phyloP scores from a whole-genome alignment of 805 yeast genomes.

The Metschnikowia henanensis region DNA sequence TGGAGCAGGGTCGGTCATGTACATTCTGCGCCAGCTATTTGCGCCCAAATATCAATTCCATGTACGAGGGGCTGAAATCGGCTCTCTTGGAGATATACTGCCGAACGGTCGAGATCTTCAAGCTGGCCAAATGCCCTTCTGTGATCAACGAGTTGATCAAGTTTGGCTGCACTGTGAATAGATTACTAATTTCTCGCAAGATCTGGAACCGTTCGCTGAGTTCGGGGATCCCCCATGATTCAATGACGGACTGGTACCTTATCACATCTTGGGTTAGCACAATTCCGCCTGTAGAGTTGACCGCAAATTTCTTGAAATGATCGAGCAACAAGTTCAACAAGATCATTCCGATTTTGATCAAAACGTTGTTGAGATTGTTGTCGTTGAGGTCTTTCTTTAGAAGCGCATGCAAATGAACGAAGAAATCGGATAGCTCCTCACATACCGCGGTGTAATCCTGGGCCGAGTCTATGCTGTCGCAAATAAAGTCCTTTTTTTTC shows the following conservation, averaged over 20 bases:
- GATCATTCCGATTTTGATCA: slow-evolving; percentile 57
- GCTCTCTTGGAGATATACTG: slow-evolving; percentile 68
- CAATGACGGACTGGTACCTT: slow-evolving; percentile 67
- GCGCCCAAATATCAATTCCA: slow-evolving; percentile 45
- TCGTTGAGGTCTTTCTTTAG: slow-evolving; percentile 36
- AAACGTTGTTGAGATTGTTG: slow-evolving; percentile 48
- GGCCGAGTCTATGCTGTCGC: slow-evolving; percentile 39
- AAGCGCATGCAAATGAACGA: slow-evolving; percentile 43
- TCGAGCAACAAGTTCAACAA: slow-evolving; percentile 59
- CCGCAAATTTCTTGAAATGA: slow-evolving; percentile 74
- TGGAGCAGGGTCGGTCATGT: background rate
- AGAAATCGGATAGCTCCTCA: slow-evolving; percentile 55
- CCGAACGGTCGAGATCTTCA: slow-evolving; percentile 61
- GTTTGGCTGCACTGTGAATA: slow-evolving; percentile 83
- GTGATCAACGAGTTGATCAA: slow-evolving; percentile 73
- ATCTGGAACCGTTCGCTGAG: slow-evolving; percentile 65
- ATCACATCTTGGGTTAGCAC: slow-evolving; percentile 81
- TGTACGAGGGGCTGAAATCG: slow-evolving; percentile 60
- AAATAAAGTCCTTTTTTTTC: slow-evolving; percentile 67
- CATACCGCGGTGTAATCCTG: slow-evolving; percentile 71
- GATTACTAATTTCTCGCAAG: slow-evolving; percentile 77
- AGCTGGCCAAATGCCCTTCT: slow-evolving; percentile 73
- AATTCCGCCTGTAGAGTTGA: slow-evolving; percentile 81
- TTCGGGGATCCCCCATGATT: slow-evolving; percentile 63
- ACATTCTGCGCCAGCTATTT: slow-evolving; percentile 15